A percentile compares a stretch with the other conserved stretches of the same genome.
Evolutionary conservation across 23 red algal species (phyloP).

Genomic region (Gracilaria gracilis): DNA sequence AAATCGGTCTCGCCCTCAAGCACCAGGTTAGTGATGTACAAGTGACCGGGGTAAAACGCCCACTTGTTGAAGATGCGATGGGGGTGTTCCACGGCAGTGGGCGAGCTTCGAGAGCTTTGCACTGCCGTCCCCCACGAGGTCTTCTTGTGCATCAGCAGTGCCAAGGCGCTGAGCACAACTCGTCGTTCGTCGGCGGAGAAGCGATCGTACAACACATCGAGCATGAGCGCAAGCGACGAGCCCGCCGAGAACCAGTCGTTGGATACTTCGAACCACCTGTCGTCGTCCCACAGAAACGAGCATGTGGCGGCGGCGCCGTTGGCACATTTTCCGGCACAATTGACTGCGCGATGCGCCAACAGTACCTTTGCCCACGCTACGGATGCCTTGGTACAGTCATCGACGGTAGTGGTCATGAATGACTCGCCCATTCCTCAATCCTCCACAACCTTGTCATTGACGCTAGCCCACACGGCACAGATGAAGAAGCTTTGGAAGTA

Average conservation of each 20-base stretch:
- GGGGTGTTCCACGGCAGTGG: constrained; percentile 6
- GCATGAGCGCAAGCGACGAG: constrained; percentile 15
- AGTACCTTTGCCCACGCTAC: too few relatives aligned
- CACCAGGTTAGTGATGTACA: constrained; percentile 27
- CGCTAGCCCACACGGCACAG: constrained; percentile 53
- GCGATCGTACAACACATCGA: constrained; percentile 51
- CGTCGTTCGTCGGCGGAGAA: constrained; percentile 1
- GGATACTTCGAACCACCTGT: constrained; percentile 4
- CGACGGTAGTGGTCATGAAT: too few relatives aligned
- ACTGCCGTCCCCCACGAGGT: too few relatives aligned
- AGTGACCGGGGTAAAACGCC: too few relatives aligned
- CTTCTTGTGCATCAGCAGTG: too few relatives aligned
- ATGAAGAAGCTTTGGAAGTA: constrained; percentile 45
- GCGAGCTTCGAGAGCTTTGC: not conserved
- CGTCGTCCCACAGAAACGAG: constrained; percentile 30
- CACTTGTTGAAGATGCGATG: constrained; percentile 61
- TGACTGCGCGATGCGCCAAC: too few relatives aligned
- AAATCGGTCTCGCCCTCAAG: constrained; percentile 18
- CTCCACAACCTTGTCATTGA: constrained; percentile 3
- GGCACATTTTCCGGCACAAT: too few relatives aligned
- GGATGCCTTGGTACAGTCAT: too few relatives aligned
- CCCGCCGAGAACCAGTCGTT: too few relatives aligned
- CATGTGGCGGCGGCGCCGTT: not conserved
- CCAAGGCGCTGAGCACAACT: constrained; percentile 20
- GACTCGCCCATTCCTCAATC: too few relatives aligned